Evolutionary conservation across 1,284 basidiomycete species (phyloP).

Genomic region (Malassezia globosa): DNA sequence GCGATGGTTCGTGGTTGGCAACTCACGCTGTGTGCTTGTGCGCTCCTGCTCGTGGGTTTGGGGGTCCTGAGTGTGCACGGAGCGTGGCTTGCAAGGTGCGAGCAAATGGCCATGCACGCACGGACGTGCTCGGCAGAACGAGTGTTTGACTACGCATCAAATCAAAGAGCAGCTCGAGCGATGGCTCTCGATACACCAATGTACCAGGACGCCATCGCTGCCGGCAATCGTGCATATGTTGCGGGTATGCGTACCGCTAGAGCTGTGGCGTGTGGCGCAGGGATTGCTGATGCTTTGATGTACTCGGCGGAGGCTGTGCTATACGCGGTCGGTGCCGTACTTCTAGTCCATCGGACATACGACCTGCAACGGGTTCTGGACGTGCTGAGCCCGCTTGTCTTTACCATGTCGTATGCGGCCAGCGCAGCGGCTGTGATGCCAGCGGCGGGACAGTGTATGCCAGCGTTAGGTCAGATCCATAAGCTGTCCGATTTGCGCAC

Average conservation of each 20-base stretch:
- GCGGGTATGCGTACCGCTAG: constrained; percentile 68
- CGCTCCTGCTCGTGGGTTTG: constrained; percentile 72
- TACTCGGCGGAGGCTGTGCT: constrained; percentile 66
- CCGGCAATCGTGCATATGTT: constrained; percentile 56
- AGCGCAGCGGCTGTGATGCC: constrained; percentile 64
- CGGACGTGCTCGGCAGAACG: constrained; percentile 72
- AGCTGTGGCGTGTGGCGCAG: constrained; percentile 64
- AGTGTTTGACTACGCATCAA: constrained; percentile 76
- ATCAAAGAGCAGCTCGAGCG: constrained; percentile 72
- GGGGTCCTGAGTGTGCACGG: constrained; percentile 63
- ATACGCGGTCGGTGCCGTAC: constrained; percentile 74
- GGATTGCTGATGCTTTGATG: constrained; percentile 67
- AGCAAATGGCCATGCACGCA: constrained; percentile 67
- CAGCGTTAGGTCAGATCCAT: background rate
- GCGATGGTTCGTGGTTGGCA: constrained; percentile 80
- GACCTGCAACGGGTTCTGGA: constrained; percentile 76
- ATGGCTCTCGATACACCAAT: constrained; percentile 65
- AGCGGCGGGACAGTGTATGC: constrained; percentile 21
- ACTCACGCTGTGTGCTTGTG: constrained; percentile 78
- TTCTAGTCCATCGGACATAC: constrained; percentile 70
- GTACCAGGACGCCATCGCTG: constrained; percentile 29
- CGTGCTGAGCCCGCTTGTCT: constrained; percentile 80
- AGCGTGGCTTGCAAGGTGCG: constrained; percentile 59
- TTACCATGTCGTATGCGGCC: constrained; percentile 73
- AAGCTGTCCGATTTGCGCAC: constrained; percentile 58